phyloP scores from a whole-genome alignment of 1,284 basidiomycete genomes.

The Vanrija sp. region DNA sequence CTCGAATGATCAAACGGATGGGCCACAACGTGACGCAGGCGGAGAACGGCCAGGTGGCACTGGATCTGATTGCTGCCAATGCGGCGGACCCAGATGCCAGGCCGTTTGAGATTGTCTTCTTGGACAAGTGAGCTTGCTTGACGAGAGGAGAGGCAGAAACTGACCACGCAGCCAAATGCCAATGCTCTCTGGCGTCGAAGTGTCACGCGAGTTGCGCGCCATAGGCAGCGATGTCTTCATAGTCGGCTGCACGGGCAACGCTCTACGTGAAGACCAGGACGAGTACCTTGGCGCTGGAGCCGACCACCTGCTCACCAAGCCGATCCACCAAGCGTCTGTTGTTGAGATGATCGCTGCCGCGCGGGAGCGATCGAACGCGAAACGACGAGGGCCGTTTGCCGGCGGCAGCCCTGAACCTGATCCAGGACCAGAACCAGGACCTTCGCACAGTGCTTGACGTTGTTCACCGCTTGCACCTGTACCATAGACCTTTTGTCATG shows the following conservation, averaged over 20 bases:
- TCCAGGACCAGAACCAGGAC: too few relatives aligned
- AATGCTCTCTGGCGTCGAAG: constrained; percentile 69
- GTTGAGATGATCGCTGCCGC: constrained; percentile 37
- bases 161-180: constrained; percentile 53
- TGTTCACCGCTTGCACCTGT: too few relatives aligned
- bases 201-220: constrained; percentile 62
- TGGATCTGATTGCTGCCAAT: constrained; percentile 60
- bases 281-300: constrained; percentile 73
- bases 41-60: constrained; percentile 77
- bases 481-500: too few relatives aligned
- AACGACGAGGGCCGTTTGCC: too few relatives aligned
- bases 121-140: constrained; percentile 61
- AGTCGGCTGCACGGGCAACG: constrained; percentile 64
- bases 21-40: constrained; percentile 74
- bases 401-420: too few relatives aligned
- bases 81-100: constrained; percentile 17
- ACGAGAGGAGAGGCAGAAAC: background rate
- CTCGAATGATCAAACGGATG: constrained; percentile 68
- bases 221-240: constrained; percentile 68
- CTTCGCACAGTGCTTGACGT: too few relatives aligned
- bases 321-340: constrained; percentile 40
- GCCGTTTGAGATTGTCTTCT: constrained; percentile 67
- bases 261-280: constrained; percentile 60
- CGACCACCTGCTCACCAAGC: constrained; percentile 51
- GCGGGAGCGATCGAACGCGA: constrained; percentile 20